Evolutionary conservation across 1,139 yeast genomes (phyloP), one percentile per base, ranked within the genome.

Genomic region (Lodderomyces margitis): DNA sequence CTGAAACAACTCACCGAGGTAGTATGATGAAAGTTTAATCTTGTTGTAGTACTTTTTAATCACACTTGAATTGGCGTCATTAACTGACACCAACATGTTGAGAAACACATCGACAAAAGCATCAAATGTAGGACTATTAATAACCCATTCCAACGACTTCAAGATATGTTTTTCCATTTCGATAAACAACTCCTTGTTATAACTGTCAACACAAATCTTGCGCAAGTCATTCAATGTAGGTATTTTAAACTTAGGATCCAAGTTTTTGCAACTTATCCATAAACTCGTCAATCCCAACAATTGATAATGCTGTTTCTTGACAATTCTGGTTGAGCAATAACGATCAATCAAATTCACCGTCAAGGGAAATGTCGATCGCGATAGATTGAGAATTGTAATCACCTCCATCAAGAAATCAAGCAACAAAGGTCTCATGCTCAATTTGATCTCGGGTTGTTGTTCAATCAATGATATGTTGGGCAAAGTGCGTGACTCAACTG

Each of bases 221-320:
- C 81, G 64, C 46, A 78, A 67, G 51, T 78, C 80, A 50, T 74
- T 72, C 46, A 80, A 59, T 16, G 78, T 66, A 21, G 88, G 87
- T 37, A 82, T 77, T 55, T 79, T 79, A 51, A 76, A 76, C 61
- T 85, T 85, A 43, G 80, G 70, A 57, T 84, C 92, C 60, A 79
- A 70, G 58, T 78, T 82, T 62, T 85, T 85, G 48, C 88, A 79
- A 34, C 86, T 75, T 40, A 83, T 75, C 94, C 92, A 85, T 39
- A 85, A 65, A 48, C 87, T 75, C 21, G 88, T 80, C 46, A 84
- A 69, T 2, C 89, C 91, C 46, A 83, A 65, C 47, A 84, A 64
- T 56, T 83, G 87, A 57, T 79, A 83, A 55, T 80, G 83, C 48
- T 70, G 71, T 46, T 74, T 73, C 55, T 73, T 72, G 43, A 78